phyloP scores from a whole-genome alignment of 768 basidiomycete species.

The Asterophora parasitica region DNA sequence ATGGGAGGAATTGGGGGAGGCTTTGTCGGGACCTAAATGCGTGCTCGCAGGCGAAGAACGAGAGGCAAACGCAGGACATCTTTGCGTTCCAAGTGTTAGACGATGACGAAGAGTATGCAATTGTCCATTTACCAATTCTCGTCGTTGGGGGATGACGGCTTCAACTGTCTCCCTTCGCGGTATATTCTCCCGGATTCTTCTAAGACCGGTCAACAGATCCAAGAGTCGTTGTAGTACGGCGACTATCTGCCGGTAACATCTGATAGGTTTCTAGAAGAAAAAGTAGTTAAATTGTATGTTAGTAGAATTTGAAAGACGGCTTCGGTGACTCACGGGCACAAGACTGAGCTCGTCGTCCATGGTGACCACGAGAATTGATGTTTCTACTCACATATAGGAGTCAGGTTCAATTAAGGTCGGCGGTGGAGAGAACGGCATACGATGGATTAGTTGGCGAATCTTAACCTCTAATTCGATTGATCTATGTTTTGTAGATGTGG shows the following conservation, averaged over 20 bases:
- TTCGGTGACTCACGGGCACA: constrained; percentile 34
- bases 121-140: constrained; percentile 27
- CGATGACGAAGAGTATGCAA: too few species aligned
- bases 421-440: constrained; percentile 15
- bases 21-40: constrained; percentile 42
- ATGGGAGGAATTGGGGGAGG: constrained; percentile 47
- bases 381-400: constrained; percentile 12
- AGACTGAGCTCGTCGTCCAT: constrained; percentile 47
- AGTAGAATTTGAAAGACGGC: neutral
- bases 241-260: constrained; percentile 35
- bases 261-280: constrained; percentile 38
- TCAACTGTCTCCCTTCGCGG: constrained; percentile 39
- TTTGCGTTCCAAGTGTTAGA: neutral
- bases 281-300: neutral
- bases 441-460: constrained; percentile 36
- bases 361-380: constrained; percentile 32
- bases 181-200: constrained; percentile 44
- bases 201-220: constrained; percentile 39
- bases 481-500: constrained; percentile 27
- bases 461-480: constrained; percentile 36
- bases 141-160: constrained; percentile 32
- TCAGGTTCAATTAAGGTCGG: neutral
- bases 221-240: constrained; percentile 34
- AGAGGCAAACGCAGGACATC: constrained; percentile 42
- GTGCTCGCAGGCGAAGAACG: constrained; percentile 45